A percentile compares a stretch with the other conserved stretches of the same genome.
Conservation (phyloP, 2,329 filamentous ascomycete genomes). For the Phaeosphaeria sp. region DNA sequence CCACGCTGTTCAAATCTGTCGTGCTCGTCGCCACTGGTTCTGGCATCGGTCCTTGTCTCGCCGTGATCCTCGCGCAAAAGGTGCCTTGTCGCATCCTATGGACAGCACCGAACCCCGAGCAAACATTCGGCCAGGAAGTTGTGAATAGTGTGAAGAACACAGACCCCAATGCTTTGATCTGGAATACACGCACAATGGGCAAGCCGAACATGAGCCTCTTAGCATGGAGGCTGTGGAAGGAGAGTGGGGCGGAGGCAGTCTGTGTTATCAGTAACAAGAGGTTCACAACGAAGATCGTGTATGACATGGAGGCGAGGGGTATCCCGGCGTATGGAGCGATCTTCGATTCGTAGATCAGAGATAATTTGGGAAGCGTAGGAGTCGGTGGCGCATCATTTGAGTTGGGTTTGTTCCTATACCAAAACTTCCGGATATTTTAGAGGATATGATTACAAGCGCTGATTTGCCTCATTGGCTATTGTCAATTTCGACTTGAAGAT, state of each 20-base stretch:
- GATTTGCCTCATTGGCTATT: too few species aligned
- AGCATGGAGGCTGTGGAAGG: conserved; percentile 60
- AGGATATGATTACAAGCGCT: too few species aligned
- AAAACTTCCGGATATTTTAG: too few species aligned
- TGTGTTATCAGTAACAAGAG: conserved; percentile 77
- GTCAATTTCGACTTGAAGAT: too few species aligned
- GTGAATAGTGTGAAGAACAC: conserved; percentile 64
- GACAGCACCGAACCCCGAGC: conserved; percentile 69
- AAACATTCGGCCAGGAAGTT: conserved; percentile 69
- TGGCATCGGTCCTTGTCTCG: conserved; percentile 52
- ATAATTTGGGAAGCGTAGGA: neutral
- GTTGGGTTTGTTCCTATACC: too few species aligned
- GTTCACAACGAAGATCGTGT: conserved; percentile 73
- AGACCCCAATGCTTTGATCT: conserved; percentile 70
- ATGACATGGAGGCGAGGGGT: conserved; percentile 71
- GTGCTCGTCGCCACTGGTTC: conserved; percentile 49
- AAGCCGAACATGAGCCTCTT: conserved; percentile 69
- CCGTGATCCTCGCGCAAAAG: conserved; percentile 58
- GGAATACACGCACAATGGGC: conserved; percentile 69
- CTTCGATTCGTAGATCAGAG: conserved; percentile 65
- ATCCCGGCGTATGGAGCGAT: conserved; percentile 76
- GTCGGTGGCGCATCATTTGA: too few species aligned
- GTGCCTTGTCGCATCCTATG: conserved; percentile 70
- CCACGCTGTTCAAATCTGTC: conserved; percentile 44
- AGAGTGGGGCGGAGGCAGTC: conserved; percentile 69